Base-by-base conservation (phyloP, 495 filamentous ascomycete species). In the Podospora conica region DNA sequence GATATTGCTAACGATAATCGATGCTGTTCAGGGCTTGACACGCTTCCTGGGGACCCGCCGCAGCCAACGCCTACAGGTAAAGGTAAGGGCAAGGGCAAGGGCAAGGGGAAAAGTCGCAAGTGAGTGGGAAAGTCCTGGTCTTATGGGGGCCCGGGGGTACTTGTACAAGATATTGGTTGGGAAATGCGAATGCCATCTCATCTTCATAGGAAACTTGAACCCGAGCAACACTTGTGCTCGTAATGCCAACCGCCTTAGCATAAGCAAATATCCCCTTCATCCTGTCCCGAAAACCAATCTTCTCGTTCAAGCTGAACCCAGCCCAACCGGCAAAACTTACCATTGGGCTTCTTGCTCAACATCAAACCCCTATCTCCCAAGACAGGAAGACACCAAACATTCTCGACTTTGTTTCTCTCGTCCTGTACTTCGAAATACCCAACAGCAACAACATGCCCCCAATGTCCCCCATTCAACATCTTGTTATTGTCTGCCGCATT, bases 331-430 rank as follows among this genome's bases (percentile, higher is more conserved):
- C 31, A 55, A 62, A 62, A 62, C 10, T 27, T 62, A 12, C 60
- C 60, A 28, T 62, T 20, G 12, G 60, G 20, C 9, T 22, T 9
- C 33, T 62, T 62, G 10, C 22, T 62, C 60, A 62, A 25, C 33
- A 62, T 62, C 60, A 62, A 20, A 9, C 60, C 60, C 22, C 25
- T 53, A 22, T 62, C 24, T 25, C 31, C 11, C 11, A 62, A 21
- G 20, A 62, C 22, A 53, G 60, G 60, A n/a, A 62, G 60, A 27
- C 60, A 62, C 60, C 60, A 62, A 54, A 62, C 60, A 40, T 23
- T 9, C 8, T 54, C 22, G 21, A 62, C 60, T 22, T 11, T 11
- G 33, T 48, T n/a, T 27, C 31, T 62, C 60, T 62, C 60, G 18
- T 53, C 40, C 23, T 25, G 21, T 11, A 53, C 60, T 12, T 62